Conservation (phyloP, 2,329 filamentous ascomycete genomes). For the Alternaria sp. region DNA sequence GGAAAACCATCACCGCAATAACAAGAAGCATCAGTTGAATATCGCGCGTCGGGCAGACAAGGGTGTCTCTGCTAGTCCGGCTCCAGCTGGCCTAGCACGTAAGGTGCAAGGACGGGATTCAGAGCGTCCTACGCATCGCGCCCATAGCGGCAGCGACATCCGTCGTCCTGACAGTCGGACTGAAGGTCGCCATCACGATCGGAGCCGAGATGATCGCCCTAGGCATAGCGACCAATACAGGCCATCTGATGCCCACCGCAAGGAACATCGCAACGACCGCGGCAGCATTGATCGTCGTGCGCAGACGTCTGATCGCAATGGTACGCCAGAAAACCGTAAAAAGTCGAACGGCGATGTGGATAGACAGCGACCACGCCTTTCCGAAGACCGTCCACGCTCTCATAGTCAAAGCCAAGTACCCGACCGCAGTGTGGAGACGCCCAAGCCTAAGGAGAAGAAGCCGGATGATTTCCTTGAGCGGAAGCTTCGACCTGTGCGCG, state of each 20-base stretch:
- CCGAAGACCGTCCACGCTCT: conserved; percentile 51
- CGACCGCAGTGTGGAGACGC: conserved; percentile 45
- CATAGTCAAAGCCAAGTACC: conserved; percentile 59
- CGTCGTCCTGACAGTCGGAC: conserved; percentile 44
- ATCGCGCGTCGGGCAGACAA: conserved; percentile 67
- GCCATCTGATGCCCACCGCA: conserved; percentile 41
- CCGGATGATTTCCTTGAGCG: conserved; percentile 61
- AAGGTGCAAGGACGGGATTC: conserved; percentile 48
- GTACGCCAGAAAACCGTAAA: conserved; percentile 56
- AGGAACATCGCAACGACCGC: conserved; percentile 50
- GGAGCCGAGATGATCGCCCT: conserved; percentile 37
- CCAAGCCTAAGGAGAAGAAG: conserved; percentile 41
- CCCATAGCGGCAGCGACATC: conserved; percentile 49
- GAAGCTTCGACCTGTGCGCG: conserved; percentile 66
- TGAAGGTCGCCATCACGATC: conserved; percentile 44
- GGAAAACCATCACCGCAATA: conserved; percentile 94
- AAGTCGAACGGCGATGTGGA: conserved; percentile 56
- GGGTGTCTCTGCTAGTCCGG: conserved; percentile 75
- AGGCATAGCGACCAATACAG: conserved; percentile 50
- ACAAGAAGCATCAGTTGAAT: conserved; percentile 74
- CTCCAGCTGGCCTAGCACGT: conserved; percentile 58
- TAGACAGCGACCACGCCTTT: conserved; percentile 53
- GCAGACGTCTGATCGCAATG: conserved; percentile 46
- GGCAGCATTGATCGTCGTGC: conserved; percentile 51
- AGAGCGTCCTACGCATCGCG: conserved; percentile 48